Evolutionary conservation across 2,329 filamentous ascomycete species (phyloP).

Genomic region (Emergomyces orientalis): DNA sequence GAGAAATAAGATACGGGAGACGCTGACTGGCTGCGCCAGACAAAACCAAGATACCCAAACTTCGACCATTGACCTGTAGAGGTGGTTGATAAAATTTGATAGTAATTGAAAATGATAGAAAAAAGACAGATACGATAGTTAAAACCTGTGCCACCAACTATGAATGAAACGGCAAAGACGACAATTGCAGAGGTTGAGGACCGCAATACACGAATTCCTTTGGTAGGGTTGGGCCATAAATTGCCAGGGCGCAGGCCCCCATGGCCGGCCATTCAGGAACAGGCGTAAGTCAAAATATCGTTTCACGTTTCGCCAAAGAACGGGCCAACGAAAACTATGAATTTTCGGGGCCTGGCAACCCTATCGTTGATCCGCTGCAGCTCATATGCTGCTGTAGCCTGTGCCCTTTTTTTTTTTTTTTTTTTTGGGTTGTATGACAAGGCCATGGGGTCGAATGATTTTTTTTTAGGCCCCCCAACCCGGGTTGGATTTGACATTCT

Average conservation of each 20-base stretch:
- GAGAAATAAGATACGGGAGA: neutral
- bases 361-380: neutral
- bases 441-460: neutral
- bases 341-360: neutral
- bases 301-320: neutral
- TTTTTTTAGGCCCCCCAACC: neutral
- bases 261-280: neutral
- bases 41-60: neutral
- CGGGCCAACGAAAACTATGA: neutral
- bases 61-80: neutral
- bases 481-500: neutral
- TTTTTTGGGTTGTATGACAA: neutral
- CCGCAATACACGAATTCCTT: neutral
- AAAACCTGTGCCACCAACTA: conserved; percentile 4
- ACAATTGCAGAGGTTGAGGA: neutral
- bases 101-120: neutral
- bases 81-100: neutral
- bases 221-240: neutral
- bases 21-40: neutral
- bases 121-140: neutral
- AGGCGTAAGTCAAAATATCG: neutral
- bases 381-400: neutral
- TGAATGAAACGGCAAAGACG: neutral
- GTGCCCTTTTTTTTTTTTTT: neutral
- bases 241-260: neutral